A percentile compares a stretch with the other conserved stretches of the same genome.
phyloP scores from a whole-genome alignment of 164 flowering plant genomes.

The Macadamia tetraphylla region DNA sequence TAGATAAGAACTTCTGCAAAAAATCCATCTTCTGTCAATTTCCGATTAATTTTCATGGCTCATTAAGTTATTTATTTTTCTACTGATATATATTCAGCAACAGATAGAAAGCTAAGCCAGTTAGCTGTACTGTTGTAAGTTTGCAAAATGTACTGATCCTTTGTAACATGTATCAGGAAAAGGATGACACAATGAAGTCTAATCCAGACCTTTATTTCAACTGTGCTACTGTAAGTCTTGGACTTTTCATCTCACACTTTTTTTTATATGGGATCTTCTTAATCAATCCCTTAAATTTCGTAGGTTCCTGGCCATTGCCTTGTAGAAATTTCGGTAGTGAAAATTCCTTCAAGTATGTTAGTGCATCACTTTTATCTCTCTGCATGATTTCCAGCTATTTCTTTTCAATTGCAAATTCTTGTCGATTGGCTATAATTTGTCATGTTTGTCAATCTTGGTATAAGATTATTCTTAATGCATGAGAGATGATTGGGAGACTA shows the following conservation, averaged over 20 bases:
- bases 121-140: neutral
- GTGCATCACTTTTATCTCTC: no score
- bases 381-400: no score
- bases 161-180: slow-evolving; percentile 49
- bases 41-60: neutral
- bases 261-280: neutral
- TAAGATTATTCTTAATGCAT: no score
- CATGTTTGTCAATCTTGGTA: no score
- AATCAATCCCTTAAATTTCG: neutral
- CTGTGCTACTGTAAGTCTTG: slow-evolving; percentile 74
- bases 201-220: slow-evolving; percentile 87
- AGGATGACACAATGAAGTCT: slow-evolving; percentile 67
- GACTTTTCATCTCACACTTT: neutral
- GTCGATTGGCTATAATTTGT: no score
- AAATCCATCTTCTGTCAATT: no score
- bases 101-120: neutral
- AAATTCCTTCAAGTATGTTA: neutral
- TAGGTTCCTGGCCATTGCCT: neutral
- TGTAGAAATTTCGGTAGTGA: neutral
- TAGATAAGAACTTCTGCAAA: no score
- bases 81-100: neutral
- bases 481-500: no score
- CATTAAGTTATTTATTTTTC: neutral
- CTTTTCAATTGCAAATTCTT: no score
- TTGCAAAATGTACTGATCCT: slow-evolving; percentile 7